These are phyloP conservation scores for Argentina anserina DNA, from an alignment of 306 rosid genomes.

Conservation along the genomic window DNA sequence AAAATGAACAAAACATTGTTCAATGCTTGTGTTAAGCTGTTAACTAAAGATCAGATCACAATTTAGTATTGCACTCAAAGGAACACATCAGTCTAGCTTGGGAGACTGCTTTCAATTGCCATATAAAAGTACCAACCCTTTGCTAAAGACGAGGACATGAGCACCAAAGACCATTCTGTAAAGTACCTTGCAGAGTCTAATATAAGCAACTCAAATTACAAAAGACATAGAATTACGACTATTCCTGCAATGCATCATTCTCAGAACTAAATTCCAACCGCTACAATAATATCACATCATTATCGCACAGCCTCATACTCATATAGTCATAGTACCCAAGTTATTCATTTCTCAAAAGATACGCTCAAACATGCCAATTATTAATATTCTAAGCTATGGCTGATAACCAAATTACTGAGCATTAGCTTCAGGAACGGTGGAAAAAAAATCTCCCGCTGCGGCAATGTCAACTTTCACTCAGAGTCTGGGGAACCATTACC, in stretches of 20 bases:
- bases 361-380: constrained; percentile 32
- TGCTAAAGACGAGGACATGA: too few relatives aligned
- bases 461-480: constrained; percentile 18
- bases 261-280: neutral
- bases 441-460: neutral
- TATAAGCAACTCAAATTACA: neutral
- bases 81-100: too few relatives aligned
- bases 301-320: constrained; percentile 14
- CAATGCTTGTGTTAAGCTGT: too few relatives aligned
- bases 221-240: neutral
- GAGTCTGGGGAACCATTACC: constrained; percentile 65
- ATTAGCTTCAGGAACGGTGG: constrained; percentile 4
- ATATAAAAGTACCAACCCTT: too few relatives aligned
- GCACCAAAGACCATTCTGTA: neutral
- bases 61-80: too few relatives aligned
- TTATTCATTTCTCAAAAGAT: constrained; percentile 26
- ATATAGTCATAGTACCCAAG: neutral
- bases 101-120: too few relatives aligned
- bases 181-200: neutral
- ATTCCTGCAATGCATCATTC: neutral
- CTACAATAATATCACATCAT: constrained; percentile 2
- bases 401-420: neutral
- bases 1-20: too few relatives aligned
- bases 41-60: too few relatives aligned
- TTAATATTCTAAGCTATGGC: constrained; percentile 6